Percentiles rank a stretch among this genome's conserved stretches.
Conservation (phyloP, 164 flowering plant genomes). For the Stephania cephalantha region DNA sequence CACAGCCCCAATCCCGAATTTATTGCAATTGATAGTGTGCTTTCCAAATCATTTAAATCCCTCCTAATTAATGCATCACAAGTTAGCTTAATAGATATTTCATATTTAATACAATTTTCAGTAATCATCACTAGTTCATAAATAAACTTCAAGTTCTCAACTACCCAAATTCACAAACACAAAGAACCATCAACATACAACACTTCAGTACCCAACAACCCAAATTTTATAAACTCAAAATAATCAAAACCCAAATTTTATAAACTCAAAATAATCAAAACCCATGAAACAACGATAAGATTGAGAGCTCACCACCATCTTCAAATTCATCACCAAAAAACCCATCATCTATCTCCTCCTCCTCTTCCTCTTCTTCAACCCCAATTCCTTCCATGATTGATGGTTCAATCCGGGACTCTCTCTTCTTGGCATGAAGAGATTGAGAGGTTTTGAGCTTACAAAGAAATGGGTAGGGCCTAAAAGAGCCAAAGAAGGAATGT, state of each 20-base stretch:
- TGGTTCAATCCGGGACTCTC: constrained; percentile 28
- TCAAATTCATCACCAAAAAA: constrained; percentile 34
- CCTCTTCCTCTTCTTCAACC: constrained; percentile 32
- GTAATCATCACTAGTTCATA: too few species aligned
- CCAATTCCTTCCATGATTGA: constrained; percentile 27
- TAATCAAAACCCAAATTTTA: not conserved
- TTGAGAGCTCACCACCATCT: constrained; percentile 27
- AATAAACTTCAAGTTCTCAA: too few species aligned
- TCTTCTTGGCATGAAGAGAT: constrained; percentile 32
- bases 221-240: not conserved
- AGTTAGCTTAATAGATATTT: too few species aligned
- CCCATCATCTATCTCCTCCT: constrained; percentile 22
- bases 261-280: not conserved
- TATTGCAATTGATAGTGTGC: too few species aligned
- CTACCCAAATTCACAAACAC: too few species aligned
- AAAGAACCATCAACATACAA: too few species aligned
- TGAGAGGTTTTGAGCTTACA: constrained; percentile 9
- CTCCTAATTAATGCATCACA: too few species aligned
- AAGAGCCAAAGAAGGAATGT: constrained; percentile 9
- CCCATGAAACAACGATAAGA: not conserved
- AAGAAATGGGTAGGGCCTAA: constrained; percentile 14
- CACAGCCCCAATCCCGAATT: too few species aligned
- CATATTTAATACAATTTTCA: too few species aligned
- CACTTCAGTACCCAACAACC: not conserved
- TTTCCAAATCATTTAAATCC: too few species aligned